Percentiles rank a stretch among this genome's conserved stretches.
phyloP scores from a whole-genome alignment of 352 stramenopile species.

The Paralagenidium karlingii region DNA sequence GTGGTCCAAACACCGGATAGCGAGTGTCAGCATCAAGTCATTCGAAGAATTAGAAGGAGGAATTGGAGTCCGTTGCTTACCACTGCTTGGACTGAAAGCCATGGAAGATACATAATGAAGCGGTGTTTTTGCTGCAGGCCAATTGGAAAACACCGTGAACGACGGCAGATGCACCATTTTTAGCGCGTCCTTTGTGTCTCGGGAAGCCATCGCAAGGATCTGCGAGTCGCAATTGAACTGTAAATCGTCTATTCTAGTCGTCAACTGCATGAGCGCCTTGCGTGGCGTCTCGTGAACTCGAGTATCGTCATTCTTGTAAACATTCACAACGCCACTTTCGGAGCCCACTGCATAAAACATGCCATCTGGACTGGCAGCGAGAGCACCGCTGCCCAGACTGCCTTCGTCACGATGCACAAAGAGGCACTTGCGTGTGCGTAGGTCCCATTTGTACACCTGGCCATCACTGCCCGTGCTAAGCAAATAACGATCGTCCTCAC shows the following conservation, averaged over 20 bases:
- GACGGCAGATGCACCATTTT: conserved; percentile 93
- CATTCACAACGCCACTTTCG: conserved; percentile 95
- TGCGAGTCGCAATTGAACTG: conserved; percentile 90
- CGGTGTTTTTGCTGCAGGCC: conserved; percentile 94
- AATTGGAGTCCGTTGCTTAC: conserved; percentile 1
- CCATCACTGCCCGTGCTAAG: conserved; percentile 91
- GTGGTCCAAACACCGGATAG: neutral
- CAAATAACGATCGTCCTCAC: conserved; percentile 85
- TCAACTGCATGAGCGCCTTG: conserved; percentile 97
- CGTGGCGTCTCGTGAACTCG: conserved; percentile 32
- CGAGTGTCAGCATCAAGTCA: neutral
- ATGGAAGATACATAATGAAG: conserved; percentile 93
- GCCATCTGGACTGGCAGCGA: conserved; percentile 44
- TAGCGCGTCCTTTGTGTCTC: conserved; percentile 87
- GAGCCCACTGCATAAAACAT: conserved; percentile 88
- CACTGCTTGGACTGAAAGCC: conserved; percentile 92
- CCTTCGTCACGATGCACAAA: conserved; percentile 77
- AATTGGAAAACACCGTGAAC: conserved; percentile 95
- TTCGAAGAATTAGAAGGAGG: neutral
- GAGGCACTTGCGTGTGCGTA: conserved; percentile 75
- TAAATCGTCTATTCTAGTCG: conserved; percentile 81
- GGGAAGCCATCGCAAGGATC: conserved; percentile 91
- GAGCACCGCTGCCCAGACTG: conserved; percentile 69
- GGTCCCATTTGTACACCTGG: conserved; percentile 95
- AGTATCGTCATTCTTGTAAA: conserved; percentile 84